Base-by-base conservation (phyloP, 2,329 filamentous ascomycete genomes). In the Fusarium pseudograminearum region DNA sequence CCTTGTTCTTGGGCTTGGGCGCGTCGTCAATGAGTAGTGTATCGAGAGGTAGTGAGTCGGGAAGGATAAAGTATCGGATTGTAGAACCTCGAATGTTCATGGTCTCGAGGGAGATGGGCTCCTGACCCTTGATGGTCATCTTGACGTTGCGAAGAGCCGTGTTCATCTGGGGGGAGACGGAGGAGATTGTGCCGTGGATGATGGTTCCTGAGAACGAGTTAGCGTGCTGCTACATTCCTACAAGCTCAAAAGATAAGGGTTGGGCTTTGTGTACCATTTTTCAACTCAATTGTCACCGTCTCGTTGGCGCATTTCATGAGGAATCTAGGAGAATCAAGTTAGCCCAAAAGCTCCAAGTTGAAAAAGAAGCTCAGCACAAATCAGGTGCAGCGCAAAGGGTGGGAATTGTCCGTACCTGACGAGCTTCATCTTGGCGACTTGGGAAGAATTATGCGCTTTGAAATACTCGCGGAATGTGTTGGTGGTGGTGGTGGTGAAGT, bases 251-350 rank as follows among this genome's bases (percentile, higher is more conserved):
- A 6, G 20, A 16, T 16, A 41, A 16, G 28, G 24, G n/a, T 45
- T 36, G 8, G 40, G 15, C 30, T 33, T 24, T 84, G 15, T 80
- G 46, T 85, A 96, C 94, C 96, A 88, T 98, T 98, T 83, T 99
- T 99, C 74, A 99, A 87, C 83, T 99, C 96, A 81, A 99, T 93
- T 45, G 95, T 98, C 77, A 98, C 96, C 77, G 96, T 97, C 85
- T 99, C 96, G 82, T 98, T 98, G 82, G 93, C 90, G 83, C 95
- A 98, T 87, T 99, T 99, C 95, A 98, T 98, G 76, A 99, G 86
- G 82, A 99, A 99, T 81, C 96, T 98, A 81, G 62, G 67, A 56
- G 70, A 65, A 52, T 16, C 61, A 45, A 54, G 73, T 78, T 71
- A 78, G 76, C 67, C 57, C 45, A 56, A 48, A 57, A 69, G 59